phyloP scores from a whole-genome alignment of 1,284 basidiomycete genomes.

The Ustilago lituana region DNA sequence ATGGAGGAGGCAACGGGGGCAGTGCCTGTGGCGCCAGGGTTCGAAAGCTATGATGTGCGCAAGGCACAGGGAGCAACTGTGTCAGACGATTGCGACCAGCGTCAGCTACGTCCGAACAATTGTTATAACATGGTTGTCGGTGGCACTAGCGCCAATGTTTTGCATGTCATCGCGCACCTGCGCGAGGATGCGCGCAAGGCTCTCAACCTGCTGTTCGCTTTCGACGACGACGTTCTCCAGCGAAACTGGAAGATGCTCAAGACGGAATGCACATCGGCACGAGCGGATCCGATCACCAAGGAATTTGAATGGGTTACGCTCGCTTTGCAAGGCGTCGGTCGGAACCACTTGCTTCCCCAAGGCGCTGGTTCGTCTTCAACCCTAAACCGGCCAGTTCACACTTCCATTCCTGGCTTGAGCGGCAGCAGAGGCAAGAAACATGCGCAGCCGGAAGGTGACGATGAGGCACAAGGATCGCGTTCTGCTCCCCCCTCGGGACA shows the following conservation, averaged over 20 bases:
- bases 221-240: slow-evolving; percentile 1
- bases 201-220: neutral
- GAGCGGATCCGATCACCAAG: neutral
- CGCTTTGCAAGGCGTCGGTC: slow-evolving; percentile 1
- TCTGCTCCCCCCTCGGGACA: too few species aligned
- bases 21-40: too few species aligned
- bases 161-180: slow-evolving; percentile 2
- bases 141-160: neutral
- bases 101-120: neutral
- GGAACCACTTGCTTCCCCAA: slow-evolving; percentile 1
- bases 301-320: neutral
- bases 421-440: too few species aligned
- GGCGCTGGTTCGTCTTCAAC: too few species aligned
- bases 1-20: neutral
- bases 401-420: too few species aligned
- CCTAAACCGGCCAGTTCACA: too few species aligned
- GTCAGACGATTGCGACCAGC: neutral
- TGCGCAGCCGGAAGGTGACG: too few species aligned
- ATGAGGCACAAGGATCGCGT: too few species aligned
- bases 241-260: neutral
- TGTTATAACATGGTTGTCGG: neutral
- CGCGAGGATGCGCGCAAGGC: neutral
- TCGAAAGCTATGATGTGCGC: too few species aligned
- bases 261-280: neutral
- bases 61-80: too few species aligned